Evolutionary conservation across 2,329 filamentous ascomycete species (phyloP), one percentile per base, ranked within the genome.

Genomic region (Sclerotinia nivalis): DNA sequence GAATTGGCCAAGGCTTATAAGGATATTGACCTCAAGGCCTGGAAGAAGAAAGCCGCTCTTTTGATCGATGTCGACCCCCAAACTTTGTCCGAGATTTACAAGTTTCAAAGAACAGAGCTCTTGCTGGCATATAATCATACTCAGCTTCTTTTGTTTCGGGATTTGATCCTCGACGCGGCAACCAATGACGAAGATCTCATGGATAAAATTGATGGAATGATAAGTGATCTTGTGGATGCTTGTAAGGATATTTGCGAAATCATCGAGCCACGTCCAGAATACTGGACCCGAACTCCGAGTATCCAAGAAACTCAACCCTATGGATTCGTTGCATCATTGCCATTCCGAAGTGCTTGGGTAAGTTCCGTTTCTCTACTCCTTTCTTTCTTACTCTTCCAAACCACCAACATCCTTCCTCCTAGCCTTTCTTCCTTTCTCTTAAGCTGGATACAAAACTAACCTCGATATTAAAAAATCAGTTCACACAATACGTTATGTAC

Each of bases 311-410:
- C 3, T 45, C n/a, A 12, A 15, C 31, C n/a, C 12, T 1, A 15
- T 25, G 55, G 40, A 12, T 52, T 28, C 1, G 34, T 25, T 12
- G 6, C 22, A 40, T 52, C 61, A 13, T 2, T 40, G 4, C 4
- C 31, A 20, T 52, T 52, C 37, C 49, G 61, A 52, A 52, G 49
- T 22, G 61, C 31, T 43, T 65, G 61, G 61, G 61, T 52, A 52
- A 40, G 47, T 43, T 37, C 40, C 8, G 12, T 40, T 25, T 40
- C 18, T 40, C 15, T 10, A 12, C 2, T 40, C 4, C 5, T 8
- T 31, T 4, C 28, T 49, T 34, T 13, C 6, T 10, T 13, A n/a
- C 54, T 37, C 7, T 3, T 10, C 49, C 22, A n/a, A 50, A 50
- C 22, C 6, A n/a, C 8, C 20, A 40, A 58, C 2, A 4, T n/a